phyloP scores from a whole-genome alignment of 1,284 basidiomycete genomes.

The Rhodotorula sp. region DNA sequence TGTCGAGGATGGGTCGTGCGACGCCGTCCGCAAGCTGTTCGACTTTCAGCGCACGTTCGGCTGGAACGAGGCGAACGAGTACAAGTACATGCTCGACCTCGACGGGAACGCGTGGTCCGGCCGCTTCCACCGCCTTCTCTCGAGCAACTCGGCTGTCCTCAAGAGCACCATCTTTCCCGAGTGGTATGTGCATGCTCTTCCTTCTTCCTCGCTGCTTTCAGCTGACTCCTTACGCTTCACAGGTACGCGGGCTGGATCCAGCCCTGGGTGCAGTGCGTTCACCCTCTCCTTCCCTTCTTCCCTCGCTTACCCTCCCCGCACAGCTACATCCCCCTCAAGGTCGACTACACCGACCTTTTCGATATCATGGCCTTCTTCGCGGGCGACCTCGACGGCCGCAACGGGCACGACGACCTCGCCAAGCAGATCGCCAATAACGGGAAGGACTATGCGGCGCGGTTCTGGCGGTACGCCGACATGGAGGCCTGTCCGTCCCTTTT shows the following conservation, averaged over 20 bases:
- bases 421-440: constrained; percentile 53
- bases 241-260: constrained; percentile 48
- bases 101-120: constrained; percentile 55
- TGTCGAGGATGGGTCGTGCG: constrained; percentile 52
- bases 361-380: constrained; percentile 56
- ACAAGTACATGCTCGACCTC: constrained; percentile 54
- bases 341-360: constrained; percentile 48
- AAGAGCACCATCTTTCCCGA: constrained; percentile 48
- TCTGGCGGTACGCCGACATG: constrained; percentile 55
- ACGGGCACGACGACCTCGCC: constrained; percentile 51
- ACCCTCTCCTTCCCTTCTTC: not conserved
- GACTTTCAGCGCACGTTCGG: constrained; percentile 47
- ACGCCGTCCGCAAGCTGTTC: constrained; percentile 49
- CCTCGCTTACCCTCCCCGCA: too few relatives aligned
- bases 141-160: constrained; percentile 43
- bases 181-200: constrained; percentile 40
- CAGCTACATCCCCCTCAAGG: constrained; percentile 46
- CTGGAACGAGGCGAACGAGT: constrained; percentile 48
- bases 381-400: constrained; percentile 53
- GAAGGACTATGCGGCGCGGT: constrained; percentile 49
- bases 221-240: not conserved
- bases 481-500: constrained; percentile 49
- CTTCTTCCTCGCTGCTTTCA: not conserved
- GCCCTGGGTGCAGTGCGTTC: constrained; percentile 48
- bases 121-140: constrained; percentile 49